phyloP scores from a whole-genome alignment of 306 rosid species.

The Cicer bijugum region DNA sequence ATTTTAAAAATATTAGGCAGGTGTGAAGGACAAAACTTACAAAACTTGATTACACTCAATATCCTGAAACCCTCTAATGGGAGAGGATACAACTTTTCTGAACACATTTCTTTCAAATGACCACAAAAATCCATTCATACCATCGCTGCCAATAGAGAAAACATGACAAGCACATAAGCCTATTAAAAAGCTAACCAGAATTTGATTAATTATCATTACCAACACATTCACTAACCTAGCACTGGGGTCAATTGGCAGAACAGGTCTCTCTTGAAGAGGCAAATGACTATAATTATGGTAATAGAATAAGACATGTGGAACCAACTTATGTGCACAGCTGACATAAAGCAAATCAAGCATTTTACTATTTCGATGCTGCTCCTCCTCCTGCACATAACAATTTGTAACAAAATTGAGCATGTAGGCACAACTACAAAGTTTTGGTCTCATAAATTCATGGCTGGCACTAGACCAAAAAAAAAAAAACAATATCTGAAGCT shows the following conservation, averaged over 20 bases:
- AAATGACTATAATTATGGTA: constrained; percentile 50
- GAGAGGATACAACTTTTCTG: constrained; percentile 62
- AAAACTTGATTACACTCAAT: constrained; percentile 69
- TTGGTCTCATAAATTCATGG: constrained; percentile 14
- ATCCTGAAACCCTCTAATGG: constrained; percentile 70
- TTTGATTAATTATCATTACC: constrained; percentile 38
- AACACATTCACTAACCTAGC: constrained; percentile 68
- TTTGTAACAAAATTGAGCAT: constrained; percentile 45
- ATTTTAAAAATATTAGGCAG: constrained; percentile 40
- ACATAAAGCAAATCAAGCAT: constrained; percentile 88
- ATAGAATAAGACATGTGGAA: constrained; percentile 54
- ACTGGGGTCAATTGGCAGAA: constrained; percentile 52
- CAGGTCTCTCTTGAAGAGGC: constrained; percentile 52
- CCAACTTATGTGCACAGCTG: constrained; percentile 67
- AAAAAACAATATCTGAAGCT: constrained; percentile 4
- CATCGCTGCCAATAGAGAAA: constrained; percentile 61
- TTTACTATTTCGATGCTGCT: constrained; percentile 69
- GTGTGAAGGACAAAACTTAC: constrained; percentile 61
- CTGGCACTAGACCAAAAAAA: constrained; percentile 10
- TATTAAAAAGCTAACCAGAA: constrained; percentile 9
- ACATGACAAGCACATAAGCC: constrained; percentile 29
- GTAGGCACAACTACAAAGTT: constrained; percentile 28
- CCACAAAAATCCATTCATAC: constrained; percentile 91
- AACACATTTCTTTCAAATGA: constrained; percentile 70
- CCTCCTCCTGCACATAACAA: constrained; percentile 74